A percentile compares a stretch with the other conserved stretches of the same genome.
Evolutionary conservation across 1,284 basidiomycete genomes (phyloP).

Genomic region (Trichosporon faecale): DNA sequence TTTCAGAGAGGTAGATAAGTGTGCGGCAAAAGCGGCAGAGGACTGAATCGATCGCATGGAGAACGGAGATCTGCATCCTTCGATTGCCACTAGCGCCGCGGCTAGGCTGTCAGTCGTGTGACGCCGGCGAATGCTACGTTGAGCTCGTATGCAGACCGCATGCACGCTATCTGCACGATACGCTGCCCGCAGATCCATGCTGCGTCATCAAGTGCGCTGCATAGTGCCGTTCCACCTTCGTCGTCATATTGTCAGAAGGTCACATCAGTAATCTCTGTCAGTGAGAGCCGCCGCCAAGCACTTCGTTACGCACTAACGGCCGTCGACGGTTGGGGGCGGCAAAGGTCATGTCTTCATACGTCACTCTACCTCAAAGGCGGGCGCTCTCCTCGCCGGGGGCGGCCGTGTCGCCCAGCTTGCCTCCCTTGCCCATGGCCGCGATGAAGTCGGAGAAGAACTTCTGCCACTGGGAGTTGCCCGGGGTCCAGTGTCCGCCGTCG

Average conservation of each 20-base stretch:
- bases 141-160: neutral
- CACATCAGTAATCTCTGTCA: too few species aligned
- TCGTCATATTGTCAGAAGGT: too few species aligned
- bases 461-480: neutral
- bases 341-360: too few species aligned
- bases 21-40: neutral
- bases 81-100: neutral
- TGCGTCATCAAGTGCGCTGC: too few species aligned
- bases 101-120: neutral
- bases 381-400: neutral
- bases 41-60: neutral
- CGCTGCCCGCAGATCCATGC: neutral
- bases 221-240: too few species aligned
- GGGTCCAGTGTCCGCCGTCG: slow-evolving; percentile 36
- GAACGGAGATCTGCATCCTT: neutral
- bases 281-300: too few species aligned
- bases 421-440: neutral
- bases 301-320: too few species aligned
- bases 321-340: too few species aligned
- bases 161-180: neutral
- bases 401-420: neutral
- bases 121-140: neutral
- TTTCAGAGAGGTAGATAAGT: too few species aligned
- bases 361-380: neutral
- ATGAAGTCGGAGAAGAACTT: neutral